Percentiles rank a stretch among this genome's conserved stretches.
Evolutionary conservation across 2,329 filamentous ascomycete genomes (phyloP).

Genomic region (Plectosphaerella sp.): DNA sequence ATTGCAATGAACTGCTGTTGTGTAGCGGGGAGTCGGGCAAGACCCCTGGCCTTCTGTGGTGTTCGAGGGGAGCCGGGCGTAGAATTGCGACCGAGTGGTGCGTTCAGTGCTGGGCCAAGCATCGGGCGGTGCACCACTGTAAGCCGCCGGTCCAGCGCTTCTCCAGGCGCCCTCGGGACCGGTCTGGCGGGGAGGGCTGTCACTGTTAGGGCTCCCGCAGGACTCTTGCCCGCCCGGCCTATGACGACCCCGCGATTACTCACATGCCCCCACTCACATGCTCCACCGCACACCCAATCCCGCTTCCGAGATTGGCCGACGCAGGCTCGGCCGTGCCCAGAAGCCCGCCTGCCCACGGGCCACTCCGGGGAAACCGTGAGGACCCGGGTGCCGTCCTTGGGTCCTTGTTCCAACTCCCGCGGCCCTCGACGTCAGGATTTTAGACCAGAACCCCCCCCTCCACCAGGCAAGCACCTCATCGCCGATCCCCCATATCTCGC

Average conservation of each 20-base stretch:
- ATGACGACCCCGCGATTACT: conserved; percentile 30
- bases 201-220: background rate
- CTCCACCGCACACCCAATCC: background rate
- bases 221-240: background rate
- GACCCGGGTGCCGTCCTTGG: background rate
- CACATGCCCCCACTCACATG: conserved; percentile 4
- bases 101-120: too few species aligned
- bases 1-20: too few species aligned
- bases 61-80: too few species aligned
- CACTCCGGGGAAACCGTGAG: background rate
- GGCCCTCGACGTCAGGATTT: conserved; percentile 3
- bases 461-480: background rate
- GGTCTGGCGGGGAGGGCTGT: background rate
- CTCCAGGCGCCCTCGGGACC: too few species aligned
- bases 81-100: too few species aligned
- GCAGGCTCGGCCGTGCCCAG: background rate
- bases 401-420: too few species aligned
- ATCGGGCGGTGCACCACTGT: too few species aligned
- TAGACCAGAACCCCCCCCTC: background rate
- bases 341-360: background rate
- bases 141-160: too few species aligned
- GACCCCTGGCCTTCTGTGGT: too few species aligned
- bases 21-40: too few species aligned
- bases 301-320: conserved; percentile 5
- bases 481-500: background rate